Base-by-base conservation (phyloP, 75 land plant genomes). In the Sequoiadendron giganteum region DNA sequence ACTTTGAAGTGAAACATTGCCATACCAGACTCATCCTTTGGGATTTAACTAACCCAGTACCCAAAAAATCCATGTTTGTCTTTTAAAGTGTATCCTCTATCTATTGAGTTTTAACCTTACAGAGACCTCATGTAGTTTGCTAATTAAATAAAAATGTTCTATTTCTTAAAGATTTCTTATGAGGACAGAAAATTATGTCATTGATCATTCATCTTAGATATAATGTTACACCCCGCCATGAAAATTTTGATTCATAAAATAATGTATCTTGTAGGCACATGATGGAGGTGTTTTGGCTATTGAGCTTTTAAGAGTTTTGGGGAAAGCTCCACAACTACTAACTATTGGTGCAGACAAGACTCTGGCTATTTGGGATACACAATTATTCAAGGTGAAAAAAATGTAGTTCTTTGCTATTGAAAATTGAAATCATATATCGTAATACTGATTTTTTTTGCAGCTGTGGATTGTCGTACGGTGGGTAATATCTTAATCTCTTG, bases 291-390 rank as follows among this genome's bases (percentile, higher is more conserved):
- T 98, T 83, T 93, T 94, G 84, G 95, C 94, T 86, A 87, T 98
- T 90, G 99, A 98, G 86, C 95, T 98, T 81, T 95, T 96, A 87
- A 95, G 97, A 89, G 96, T 96, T 83, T 90, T 89, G 85, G 99
- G 99, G 47, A 89, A 91, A 88, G 93, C 99, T 56, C 99, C 99
- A 76, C 96, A 97, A 68, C 94, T 98, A 65, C 92, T 98, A 77
- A 97, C 99, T n/a, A 98, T 98, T 87, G 99, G 99, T 73, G 99
- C 96, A 54, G 99, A 98, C 88, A 98, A 98, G 87, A 96, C 99
- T 16, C 90, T 98, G 70, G 99, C 99, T 42, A 96, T 98, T 36
- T 98, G 99, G 99, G 99, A 98, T 86, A 97, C 97, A 0, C 88
- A 94, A 72, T 92, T 95, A 73, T 98, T 98, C 87, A 98, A 98